These are phyloP conservation scores for Saccharum spontaneum DNA, from an alignment of 176 grass and related monocot species.

Conservation along the genomic window DNA sequence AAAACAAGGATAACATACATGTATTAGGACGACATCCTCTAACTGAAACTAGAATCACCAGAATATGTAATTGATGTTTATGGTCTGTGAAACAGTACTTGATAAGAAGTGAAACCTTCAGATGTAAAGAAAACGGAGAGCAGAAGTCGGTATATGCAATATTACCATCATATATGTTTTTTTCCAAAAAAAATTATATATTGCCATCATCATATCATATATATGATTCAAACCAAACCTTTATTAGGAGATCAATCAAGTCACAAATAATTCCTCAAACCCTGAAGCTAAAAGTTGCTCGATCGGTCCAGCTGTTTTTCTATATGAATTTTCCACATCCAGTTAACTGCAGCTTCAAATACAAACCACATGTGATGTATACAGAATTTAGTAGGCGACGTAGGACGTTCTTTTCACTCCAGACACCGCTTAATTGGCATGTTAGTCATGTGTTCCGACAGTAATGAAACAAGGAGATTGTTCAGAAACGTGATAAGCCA, in stretches of 20 bases:
- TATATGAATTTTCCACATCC: background rate
- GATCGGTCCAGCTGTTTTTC: background rate
- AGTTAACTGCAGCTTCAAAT: background rate
- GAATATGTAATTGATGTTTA: background rate
- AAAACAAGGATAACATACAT: background rate
- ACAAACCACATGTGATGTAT: background rate
- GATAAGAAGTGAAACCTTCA: background rate
- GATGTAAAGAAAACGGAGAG: background rate
- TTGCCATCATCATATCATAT: no score
- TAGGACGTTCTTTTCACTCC: constrained; percentile 19
- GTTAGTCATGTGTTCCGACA: constrained; percentile 30
- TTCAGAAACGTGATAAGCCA: constrained; percentile 21
- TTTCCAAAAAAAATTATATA: background rate
- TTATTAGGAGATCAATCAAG: background rate
- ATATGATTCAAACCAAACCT: background rate
- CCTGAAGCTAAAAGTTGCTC: background rate
- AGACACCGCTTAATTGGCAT: background rate
- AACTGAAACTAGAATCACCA: background rate
- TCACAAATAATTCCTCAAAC: background rate
- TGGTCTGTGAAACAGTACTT: background rate
- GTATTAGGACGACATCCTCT: background rate
- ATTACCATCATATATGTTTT: background rate
- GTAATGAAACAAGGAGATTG: constrained; percentile 14
- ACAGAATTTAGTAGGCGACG: background rate
- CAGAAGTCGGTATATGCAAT: background rate